These are phyloP conservation scores for Centrapalus pauciflorus DNA, from an alignment of 129 eudicot genomes.

Conservation along the genomic window DNA sequence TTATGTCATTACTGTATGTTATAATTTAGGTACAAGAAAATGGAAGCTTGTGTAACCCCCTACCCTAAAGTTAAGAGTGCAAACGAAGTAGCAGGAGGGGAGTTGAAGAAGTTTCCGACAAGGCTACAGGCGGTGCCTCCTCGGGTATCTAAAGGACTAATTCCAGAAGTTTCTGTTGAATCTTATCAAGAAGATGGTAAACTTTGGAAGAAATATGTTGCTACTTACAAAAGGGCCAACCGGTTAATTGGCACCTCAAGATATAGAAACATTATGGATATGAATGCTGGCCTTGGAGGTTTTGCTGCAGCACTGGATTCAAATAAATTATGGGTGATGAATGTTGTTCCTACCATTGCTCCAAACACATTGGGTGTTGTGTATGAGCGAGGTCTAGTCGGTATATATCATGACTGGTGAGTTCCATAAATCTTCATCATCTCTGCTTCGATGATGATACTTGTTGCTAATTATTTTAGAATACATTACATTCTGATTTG, in stretches of 20 bases:
- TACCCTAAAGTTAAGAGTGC: conserved; percentile 53
- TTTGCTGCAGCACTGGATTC: conserved; percentile 85
- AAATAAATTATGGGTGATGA: conserved; percentile 88
- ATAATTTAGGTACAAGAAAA: conserved; percentile 73
- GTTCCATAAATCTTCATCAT: conserved; percentile 7
- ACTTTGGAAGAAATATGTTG: conserved; percentile 71
- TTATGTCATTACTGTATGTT: not conserved
- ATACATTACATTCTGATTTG: not conserved
- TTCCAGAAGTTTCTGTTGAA: conserved; percentile 64
- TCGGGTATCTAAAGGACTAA: conserved; percentile 50
- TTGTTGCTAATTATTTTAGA: not conserved
- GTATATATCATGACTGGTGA: conserved; percentile 96
- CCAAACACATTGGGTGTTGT: conserved; percentile 68
- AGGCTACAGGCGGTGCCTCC: conserved; percentile 84
- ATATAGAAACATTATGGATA: conserved; percentile 89
- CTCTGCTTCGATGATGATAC: not conserved
- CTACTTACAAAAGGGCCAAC: conserved; percentile 52
- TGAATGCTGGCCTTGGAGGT: conserved; percentile 92
- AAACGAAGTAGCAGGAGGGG: conserved; percentile 76
- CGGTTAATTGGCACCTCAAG: conserved; percentile 64
- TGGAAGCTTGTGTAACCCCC: conserved; percentile 77
- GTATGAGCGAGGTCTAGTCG: conserved; percentile 87
- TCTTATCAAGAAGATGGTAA: conserved; percentile 65
- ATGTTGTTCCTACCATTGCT: conserved; percentile 87
- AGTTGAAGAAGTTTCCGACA: conserved; percentile 69